Evolutionary conservation across 2,329 filamentous ascomycete genomes (phyloP), one percentile per base, ranked within the genome.

Genomic region (Talaromyces albobiverticillius): DNA sequence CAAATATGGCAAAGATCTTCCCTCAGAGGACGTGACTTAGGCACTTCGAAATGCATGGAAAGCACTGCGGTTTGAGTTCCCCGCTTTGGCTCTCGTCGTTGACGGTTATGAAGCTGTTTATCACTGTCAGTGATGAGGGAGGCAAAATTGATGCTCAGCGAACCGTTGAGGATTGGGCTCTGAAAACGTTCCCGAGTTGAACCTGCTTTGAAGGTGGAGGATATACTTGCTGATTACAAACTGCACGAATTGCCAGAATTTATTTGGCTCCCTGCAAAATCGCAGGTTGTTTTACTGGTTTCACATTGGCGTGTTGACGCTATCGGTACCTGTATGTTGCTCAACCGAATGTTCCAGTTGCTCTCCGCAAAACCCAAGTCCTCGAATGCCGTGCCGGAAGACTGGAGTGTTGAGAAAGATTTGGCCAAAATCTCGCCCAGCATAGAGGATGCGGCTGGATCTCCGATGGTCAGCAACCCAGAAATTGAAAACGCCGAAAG

Each of bases 231-330:
- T 9, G 13, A 26, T 20, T 50, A 45, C n/a, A 16, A 43, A 11
- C 29, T 51, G n/a, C 36, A 34, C 18, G 50, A 54, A 10, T 46
- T 59, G 9, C 57, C 57, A n/a, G 47, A 23, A 49, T 38, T 59
- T 13, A 23, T 49, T 41, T 58, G 49, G 31, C 42, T 58, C 7
- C 45, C 57, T 13, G 16, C 45, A 7, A 53, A 56, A 13, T 59
- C 57, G 10, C 46, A 56, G 43, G 18, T 59, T 29, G 32, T 59
- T 16, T 34, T 59, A 13, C 18, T 55, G 11, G 22, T 42, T 29
- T 59, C 55, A 14, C 57, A 59, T 43, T 59, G 57, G 57, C 57
- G 57, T 29, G 26, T 55, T 29, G 57, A 59, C 32, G 57, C 41
- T 8, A 9, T 59, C 4, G 57, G 57, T 10, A 58, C 32, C 23